phyloP scores from a whole-genome alignment of 2,329 filamentous ascomycete species.

The Cadophora sp. region DNA sequence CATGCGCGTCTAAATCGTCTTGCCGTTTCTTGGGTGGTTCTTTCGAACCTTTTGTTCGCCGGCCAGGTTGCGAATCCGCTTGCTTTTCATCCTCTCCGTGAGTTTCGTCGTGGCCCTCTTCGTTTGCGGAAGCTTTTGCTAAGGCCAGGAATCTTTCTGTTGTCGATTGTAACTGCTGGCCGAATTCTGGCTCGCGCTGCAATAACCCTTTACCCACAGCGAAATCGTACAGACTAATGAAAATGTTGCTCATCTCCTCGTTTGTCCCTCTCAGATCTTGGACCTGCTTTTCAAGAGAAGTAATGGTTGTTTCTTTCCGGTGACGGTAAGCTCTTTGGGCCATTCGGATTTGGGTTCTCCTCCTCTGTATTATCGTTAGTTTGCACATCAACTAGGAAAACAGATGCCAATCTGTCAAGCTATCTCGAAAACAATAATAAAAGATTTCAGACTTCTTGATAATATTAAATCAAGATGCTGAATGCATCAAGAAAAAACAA shows the following conservation, averaged over 20 bases:
- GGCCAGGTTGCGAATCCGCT: slow-evolving; percentile 17
- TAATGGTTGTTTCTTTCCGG: slow-evolving; percentile 83
- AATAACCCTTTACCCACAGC: slow-evolving; percentile 64
- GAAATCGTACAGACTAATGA: slow-evolving; percentile 70
- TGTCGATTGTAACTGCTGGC: slow-evolving; percentile 61
- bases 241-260: slow-evolving; percentile 75
- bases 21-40: slow-evolving; percentile 18
- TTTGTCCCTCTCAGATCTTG: slow-evolving; percentile 72
- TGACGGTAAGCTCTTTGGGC: slow-evolving; percentile 86
- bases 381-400: not conserved
- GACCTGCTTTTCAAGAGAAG: slow-evolving; percentile 73
- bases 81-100: slow-evolving; percentile 31
- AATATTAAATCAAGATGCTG: not conserved
- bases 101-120: slow-evolving; percentile 45
- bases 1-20: slow-evolving; percentile 4
- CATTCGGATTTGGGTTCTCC: slow-evolving; percentile 85
- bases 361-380: slow-evolving; percentile 60
- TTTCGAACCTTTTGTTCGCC: slow-evolving; percentile 18
- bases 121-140: slow-evolving; percentile 54
- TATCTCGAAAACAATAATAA: too few species aligned
- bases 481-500: slow-evolving; percentile 4
- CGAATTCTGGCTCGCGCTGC: slow-evolving; percentile 62
- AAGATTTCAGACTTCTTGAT: too few species aligned
- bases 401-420: too few species aligned
- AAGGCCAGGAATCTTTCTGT: slow-evolving; percentile 65